These are phyloP conservation scores for Pontederia crassipes DNA, from an alignment of 176 grass and related monocot species.

Conservation along the genomic window DNA sequence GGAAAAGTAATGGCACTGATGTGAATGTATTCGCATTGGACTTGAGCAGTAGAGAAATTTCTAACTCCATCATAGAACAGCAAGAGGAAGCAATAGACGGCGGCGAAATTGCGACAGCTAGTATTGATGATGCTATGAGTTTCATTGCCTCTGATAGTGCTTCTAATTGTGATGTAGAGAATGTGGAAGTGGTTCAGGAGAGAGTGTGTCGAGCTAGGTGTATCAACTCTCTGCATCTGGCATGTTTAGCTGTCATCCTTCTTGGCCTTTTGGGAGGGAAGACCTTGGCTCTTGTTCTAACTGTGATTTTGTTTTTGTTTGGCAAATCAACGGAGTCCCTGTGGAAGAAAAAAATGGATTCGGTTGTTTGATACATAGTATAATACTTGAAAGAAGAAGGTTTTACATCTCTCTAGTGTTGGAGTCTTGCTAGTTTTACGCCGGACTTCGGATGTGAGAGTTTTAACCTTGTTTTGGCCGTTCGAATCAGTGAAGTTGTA, in stretches of 20 bases:
- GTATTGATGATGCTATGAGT: constrained; percentile 17
- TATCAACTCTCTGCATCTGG: constrained; percentile 10
- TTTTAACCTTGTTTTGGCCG: neutral
- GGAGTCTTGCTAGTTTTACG: neutral
- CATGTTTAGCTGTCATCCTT: constrained; percentile 31
- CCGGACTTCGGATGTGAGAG: neutral
- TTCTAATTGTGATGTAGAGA: neutral
- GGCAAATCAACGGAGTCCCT: constrained; percentile 15
- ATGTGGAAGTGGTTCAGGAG: constrained; percentile 1
- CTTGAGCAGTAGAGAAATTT: neutral
- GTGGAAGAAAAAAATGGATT: constrained; percentile 10
- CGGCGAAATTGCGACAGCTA: neutral
- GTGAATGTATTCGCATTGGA: constrained; percentile 4
- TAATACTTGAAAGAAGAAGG: neutral
- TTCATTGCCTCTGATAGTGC: neutral
- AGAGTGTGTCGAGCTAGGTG: neutral
- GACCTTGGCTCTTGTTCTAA: constrained; percentile 39
- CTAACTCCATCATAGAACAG: constrained; percentile 9
- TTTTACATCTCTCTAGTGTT: neutral
- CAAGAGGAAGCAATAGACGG: neutral
- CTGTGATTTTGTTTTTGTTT: constrained; percentile 38
- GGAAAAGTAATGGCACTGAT: constrained; percentile 2
- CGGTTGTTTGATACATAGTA: constrained; percentile 1
- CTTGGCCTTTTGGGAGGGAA: constrained; percentile 55
- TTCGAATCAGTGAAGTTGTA: constrained; percentile 1